phyloP scores from a whole-genome alignment of 306 rosid species.

The Ammopiptanthus mongolicus region DNA sequence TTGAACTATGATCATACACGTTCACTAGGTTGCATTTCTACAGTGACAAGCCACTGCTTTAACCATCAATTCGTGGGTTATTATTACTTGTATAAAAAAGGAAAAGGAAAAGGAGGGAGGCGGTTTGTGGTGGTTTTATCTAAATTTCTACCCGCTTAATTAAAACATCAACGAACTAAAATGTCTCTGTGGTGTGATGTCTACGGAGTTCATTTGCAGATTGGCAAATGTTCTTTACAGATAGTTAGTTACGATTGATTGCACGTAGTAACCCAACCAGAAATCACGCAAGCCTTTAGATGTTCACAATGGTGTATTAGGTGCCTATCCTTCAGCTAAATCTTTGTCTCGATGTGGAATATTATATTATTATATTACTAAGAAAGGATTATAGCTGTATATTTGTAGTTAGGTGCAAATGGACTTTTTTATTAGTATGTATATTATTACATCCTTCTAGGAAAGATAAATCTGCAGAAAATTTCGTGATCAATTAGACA shows the following conservation, averaged over 20 bases:
- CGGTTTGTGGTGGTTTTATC: neutral
- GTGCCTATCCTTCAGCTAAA: neutral
- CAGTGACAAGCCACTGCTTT: neutral
- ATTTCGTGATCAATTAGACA: too few species aligned
- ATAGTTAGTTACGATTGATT: neutral
- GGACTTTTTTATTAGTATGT: neutral
- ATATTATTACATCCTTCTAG: neutral
- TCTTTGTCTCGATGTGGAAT: neutral
- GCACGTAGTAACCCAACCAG: neutral
- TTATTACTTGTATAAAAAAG: neutral
- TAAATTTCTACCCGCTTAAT: neutral
- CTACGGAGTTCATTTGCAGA: neutral
- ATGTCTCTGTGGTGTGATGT: neutral
- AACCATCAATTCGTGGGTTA: neutral
- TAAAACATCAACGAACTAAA: neutral
- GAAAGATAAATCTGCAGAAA: neutral
- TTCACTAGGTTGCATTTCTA: neutral
- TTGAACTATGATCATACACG: conserved; percentile 4
- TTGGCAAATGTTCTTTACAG: neutral
- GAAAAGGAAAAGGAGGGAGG: neutral
- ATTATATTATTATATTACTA: neutral
- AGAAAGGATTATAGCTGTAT: neutral
- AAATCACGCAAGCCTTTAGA: neutral
- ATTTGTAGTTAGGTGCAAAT: neutral
- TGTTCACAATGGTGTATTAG: neutral